A percentile compares a stretch with the other conserved stretches of the same genome.
Evolutionary conservation across 768 basidiomycete species (phyloP).

Genomic region (Mycena rosella): DNA sequence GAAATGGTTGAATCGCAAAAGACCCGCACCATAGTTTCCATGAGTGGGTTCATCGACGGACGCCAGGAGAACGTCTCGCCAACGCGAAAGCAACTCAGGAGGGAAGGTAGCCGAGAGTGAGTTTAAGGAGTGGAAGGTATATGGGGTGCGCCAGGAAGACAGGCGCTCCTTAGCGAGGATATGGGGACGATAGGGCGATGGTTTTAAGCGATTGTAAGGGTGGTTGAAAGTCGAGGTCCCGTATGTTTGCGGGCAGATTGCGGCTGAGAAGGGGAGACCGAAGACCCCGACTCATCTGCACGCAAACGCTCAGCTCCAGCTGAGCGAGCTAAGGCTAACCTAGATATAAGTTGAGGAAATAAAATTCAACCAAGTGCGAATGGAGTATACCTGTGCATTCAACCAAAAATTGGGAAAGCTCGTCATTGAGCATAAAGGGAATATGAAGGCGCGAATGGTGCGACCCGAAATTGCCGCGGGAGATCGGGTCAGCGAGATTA

Average conservation of each 20-base stretch:
- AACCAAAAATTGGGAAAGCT: conserved; percentile 5
- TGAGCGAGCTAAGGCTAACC: conserved; percentile 12
- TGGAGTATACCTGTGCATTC: background rate
- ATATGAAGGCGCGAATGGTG: background rate
- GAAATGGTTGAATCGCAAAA: conserved; percentile 9
- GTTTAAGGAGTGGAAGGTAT: background rate
- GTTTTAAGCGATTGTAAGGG: conserved; percentile 9
- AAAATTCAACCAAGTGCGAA: background rate
- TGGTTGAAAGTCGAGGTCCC: conserved; percentile 16
- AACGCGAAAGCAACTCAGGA: background rate
- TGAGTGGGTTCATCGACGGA: background rate
- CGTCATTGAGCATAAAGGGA: conserved; percentile 32
- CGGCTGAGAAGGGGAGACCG: conserved; percentile 24
- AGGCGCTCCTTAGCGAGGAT: background rate
- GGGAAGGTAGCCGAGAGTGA: background rate
- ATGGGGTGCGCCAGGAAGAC: background rate
- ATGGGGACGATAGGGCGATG: background rate
- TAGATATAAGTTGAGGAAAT: background rate
- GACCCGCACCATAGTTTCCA: background rate
- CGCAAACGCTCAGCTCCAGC: conserved; percentile 16
- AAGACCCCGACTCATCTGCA: conserved; percentile 10
- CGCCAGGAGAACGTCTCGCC: background rate
- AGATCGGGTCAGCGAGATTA: conserved; percentile 52
- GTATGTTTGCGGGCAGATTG: conserved; percentile 14
- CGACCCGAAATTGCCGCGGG: conserved; percentile 40